A percentile compares a stretch with the other conserved stretches of the same genome.
Conservation (phyloP, 768 basidiomycete genomes). For the Collybiopsis luxurians region DNA sequence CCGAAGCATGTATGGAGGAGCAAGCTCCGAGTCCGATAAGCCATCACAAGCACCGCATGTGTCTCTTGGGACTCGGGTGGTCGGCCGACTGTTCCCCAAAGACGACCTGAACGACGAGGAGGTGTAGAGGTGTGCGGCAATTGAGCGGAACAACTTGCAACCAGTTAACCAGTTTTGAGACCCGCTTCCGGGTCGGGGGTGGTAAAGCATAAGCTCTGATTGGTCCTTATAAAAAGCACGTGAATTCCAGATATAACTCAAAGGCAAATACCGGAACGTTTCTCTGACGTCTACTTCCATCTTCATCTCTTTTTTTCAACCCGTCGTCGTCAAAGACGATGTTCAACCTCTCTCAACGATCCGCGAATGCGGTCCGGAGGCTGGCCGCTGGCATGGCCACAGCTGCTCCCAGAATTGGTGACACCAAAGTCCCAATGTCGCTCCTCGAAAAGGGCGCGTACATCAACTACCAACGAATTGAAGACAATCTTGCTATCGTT, state of each 20-base stretch:
- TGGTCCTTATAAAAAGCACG: background rate
- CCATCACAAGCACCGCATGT: too few species aligned
- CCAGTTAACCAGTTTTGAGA: too few species aligned
- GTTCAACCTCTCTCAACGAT: slow-evolving; percentile 56
- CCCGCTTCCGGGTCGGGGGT: too few species aligned
- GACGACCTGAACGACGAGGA: too few species aligned
- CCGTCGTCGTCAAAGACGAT: slow-evolving; percentile 47
- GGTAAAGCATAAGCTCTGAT: background rate
- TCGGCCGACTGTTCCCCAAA: too few species aligned
- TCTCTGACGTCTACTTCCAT: slow-evolving; percentile 6
- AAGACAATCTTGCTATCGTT: slow-evolving; percentile 91
- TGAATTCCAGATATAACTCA: background rate
- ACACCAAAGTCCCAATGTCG: slow-evolving; percentile 89
- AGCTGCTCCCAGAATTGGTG: slow-evolving; percentile 75
- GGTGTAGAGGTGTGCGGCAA: too few species aligned
- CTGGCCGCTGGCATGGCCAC: slow-evolving; percentile 77
- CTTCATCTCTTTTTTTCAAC: slow-evolving; percentile 23
- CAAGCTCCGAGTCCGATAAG: too few species aligned
- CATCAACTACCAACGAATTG: slow-evolving; percentile 96
- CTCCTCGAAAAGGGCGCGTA: slow-evolving; percentile 77
- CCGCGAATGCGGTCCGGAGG: slow-evolving; percentile 51
- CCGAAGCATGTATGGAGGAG: too few species aligned
- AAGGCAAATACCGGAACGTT: background rate
- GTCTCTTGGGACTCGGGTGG: too few species aligned
- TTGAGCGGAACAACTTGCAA: too few species aligned